These are phyloP conservation scores for Eucalyptus sideroxylon DNA, from an alignment of 345 rosid genomes.

Conservation along the genomic window DNA sequence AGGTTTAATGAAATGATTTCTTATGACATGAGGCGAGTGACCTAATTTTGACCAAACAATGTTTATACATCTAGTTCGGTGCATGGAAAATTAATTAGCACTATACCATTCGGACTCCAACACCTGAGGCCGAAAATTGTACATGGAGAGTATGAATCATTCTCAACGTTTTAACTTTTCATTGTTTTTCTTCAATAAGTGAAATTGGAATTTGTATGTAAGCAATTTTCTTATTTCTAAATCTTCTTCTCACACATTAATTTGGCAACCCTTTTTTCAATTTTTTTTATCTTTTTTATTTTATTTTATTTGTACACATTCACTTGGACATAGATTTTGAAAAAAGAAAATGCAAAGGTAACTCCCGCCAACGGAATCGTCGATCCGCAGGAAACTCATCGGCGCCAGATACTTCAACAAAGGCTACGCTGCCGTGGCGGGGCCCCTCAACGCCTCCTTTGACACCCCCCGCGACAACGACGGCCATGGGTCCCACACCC, in stretches of 20 bases:
- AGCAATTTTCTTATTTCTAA: not conserved
- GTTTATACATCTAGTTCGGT: too few relatives aligned
- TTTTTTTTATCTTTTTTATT: not conserved
- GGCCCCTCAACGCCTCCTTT: conserved; percentile 25
- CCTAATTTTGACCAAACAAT: not conserved
- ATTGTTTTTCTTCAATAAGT: not conserved
- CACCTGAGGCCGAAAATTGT: too few relatives aligned
- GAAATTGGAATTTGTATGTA: not conserved
- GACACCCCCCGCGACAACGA: conserved; percentile 59
- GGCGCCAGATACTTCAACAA: conserved; percentile 49
- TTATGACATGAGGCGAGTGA: not conserved
- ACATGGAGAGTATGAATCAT: not conserved
- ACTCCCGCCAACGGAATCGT: not conserved
- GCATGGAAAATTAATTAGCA: not conserved
- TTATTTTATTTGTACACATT: not conserved
- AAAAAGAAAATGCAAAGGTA: not conserved
- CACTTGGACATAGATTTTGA: not conserved
- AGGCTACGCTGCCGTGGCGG: conserved; percentile 31
- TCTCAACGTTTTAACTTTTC: not conserved
- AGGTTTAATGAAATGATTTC: not conserved
- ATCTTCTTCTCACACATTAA: too few relatives aligned
- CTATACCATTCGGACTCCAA: not conserved
- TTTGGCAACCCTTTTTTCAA: too few relatives aligned
- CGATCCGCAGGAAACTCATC: conserved; percentile 52
- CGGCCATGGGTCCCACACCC: conserved; percentile 87